phyloP scores from a whole-genome alignment of 2,329 filamentous ascomycete genomes.

The Apiospora aurea region DNA sequence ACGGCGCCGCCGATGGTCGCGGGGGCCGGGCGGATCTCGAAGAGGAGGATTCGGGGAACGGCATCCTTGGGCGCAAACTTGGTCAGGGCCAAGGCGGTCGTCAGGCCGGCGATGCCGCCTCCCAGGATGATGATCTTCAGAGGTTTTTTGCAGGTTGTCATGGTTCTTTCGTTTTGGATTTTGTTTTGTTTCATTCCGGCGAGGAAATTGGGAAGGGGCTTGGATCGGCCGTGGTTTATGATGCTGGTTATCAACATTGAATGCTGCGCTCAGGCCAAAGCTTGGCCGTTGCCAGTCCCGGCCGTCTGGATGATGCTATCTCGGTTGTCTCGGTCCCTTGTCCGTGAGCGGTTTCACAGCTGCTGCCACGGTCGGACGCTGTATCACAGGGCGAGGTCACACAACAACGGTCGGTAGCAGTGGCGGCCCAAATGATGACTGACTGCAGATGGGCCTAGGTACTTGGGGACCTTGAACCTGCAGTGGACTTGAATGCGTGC shows the following conservation, averaged over 20 bases:
- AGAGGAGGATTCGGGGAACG: slow-evolving; percentile 24
- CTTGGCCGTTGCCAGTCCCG: neutral
- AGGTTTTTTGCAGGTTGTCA: neutral
- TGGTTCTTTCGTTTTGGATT: neutral
- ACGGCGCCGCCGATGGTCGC: slow-evolving; percentile 27
- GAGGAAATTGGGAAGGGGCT: neutral
- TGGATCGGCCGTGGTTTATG: neutral
- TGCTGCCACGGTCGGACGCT: slow-evolving; percentile 18
- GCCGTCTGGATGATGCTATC: neutral
- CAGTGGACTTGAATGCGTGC: too few relatives aligned
- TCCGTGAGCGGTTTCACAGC: slow-evolving; percentile 17
- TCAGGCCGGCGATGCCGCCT: slow-evolving; percentile 27
- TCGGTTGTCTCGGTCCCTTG: slow-evolving; percentile 11
- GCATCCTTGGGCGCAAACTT: slow-evolving; percentile 26
- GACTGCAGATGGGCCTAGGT: neutral
- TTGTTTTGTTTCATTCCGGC: too few relatives aligned
- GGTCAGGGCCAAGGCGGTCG: slow-evolving; percentile 26
- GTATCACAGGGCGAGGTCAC: neutral
- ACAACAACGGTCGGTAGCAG: neutral
- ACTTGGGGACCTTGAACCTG: neutral
- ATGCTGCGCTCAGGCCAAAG: neutral
- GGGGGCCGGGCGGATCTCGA: slow-evolving; percentile 26
- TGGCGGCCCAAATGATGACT: neutral
- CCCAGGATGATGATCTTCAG: slow-evolving; percentile 27
- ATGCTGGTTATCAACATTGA: neutral